Percentiles rank a stretch among this genome's conserved stretches.
phyloP scores from a whole-genome alignment of 768 basidiomycete species.

The Collybiopsis confluens region DNA sequence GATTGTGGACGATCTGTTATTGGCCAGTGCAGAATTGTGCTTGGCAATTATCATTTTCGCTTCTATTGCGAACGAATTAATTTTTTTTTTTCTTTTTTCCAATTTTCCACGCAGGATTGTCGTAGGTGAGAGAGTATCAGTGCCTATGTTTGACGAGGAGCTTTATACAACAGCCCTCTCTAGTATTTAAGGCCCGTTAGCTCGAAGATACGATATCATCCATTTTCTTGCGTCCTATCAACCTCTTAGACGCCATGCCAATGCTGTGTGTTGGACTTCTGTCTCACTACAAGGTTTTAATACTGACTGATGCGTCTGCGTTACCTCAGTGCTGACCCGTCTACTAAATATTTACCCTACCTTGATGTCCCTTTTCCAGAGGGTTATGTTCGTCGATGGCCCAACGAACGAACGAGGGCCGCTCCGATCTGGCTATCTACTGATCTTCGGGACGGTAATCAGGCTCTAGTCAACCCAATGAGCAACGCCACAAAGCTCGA shows the following conservation, averaged over 20 bases:
- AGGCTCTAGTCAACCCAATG: constrained; percentile 82
- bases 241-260: constrained; percentile 27
- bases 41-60: neutral
- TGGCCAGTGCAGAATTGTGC: neutral
- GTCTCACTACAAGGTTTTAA: neutral
- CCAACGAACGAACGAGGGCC: constrained; percentile 51
- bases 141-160: constrained; percentile 1
- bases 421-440: constrained; percentile 81
- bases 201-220: neutral
- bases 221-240: neutral
- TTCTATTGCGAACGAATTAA: neutral
- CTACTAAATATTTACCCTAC: constrained; percentile 70
- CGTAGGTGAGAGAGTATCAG: constrained; percentile 1
- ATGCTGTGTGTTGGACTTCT: constrained; percentile 36
- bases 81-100: neutral
- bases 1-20: neutral
- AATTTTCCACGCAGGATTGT: neutral
- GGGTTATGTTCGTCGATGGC: constrained; percentile 62
- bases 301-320: constrained; percentile 1
- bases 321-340: constrained; percentile 51
- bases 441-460: constrained; percentile 82
- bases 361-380: constrained; percentile 49
- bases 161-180: neutral
- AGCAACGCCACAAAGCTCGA: constrained; percentile 56
- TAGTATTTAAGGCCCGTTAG: constrained; percentile 7